Evolutionary conservation across 2,329 filamentous ascomycete species (phyloP), one percentile per base, ranked within the genome.

Genomic region (Botrytis galanthina): DNA sequence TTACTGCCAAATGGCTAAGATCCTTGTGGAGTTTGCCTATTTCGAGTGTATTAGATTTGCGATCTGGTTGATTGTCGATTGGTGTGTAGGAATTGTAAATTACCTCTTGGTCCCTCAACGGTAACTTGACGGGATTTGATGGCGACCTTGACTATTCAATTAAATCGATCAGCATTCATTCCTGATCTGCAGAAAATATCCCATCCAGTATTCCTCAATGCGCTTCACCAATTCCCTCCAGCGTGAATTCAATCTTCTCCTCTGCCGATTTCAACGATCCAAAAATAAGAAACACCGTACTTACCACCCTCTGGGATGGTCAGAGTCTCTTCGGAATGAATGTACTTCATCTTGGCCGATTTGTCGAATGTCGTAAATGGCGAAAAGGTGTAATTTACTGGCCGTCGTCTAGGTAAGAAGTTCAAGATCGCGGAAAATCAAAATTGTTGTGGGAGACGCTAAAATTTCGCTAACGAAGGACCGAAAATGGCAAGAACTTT

Each of bases 101-200:
- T 91, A 92, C 91, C 95, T 89, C 94, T 91, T 85, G 95, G 94
- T 84, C 96, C 96, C 89, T 97, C 95, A 84, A 99, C 96, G 83
- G 94, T 97, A 85, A 99, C 93, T 84, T 93, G 88, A 85, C 96
- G 91, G 83, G 95, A 96, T 90, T 97, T 97, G 90, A 99, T 99
- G 87, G 88, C 85, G 87, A 99, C 90, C 90, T 95, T 97, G 91
- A 99, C 96, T 97, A 84, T 87, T 81, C 69, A 75, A 82, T 78
- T 75, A 79, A 79, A 76, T 73, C 79, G 73, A 78, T 84, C 79
- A 84, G 83, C 80, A 81, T 79, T 75, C 71, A 62, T 68, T 78
- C 74, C 75, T 74, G 59, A 54, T 57, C 74, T 61, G 29, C 35
- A 68, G 35, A 26, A 37, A 72, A 42, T 18, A n/a, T n/a, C 6